Percentiles rank a stretch among this genome's conserved stretches.
Conservation (phyloP, 305 asterid genomes). For the Caryopteris hybrid region DNA sequence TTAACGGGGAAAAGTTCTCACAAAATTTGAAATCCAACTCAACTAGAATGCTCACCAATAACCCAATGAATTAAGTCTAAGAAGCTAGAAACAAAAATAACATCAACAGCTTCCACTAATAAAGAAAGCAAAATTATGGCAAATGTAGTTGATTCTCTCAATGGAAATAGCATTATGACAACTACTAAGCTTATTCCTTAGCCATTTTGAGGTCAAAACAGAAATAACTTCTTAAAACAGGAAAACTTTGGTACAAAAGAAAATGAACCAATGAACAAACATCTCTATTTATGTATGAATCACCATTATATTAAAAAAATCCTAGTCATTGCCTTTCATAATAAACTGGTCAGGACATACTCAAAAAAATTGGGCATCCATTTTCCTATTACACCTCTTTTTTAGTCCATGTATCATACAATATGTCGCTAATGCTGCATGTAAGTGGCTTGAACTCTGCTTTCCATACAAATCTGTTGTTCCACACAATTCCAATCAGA, state of each 20-base stretch:
- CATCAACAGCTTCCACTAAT: neutral
- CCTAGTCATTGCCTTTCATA: neutral
- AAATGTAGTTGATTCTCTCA: neutral
- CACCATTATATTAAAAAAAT: neutral
- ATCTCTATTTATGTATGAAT: neutral
- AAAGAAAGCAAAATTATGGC: no score
- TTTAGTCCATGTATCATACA: neutral
- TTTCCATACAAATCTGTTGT: neutral
- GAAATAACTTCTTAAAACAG: neutral
- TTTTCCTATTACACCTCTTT: neutral
- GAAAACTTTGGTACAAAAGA: no score
- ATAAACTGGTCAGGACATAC: neutral
- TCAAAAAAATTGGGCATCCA: neutral
- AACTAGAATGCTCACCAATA: conserved; percentile 2
- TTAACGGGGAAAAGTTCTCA: conserved; percentile 6
- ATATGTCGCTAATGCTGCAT: neutral
- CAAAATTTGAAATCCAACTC: neutral
- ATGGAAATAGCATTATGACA: neutral
- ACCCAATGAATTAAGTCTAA: neutral
- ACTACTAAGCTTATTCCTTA: no score
- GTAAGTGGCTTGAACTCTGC: neutral
- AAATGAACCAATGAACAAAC: no score
- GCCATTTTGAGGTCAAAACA: neutral
- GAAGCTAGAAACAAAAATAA: neutral
- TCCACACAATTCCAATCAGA: neutral